Evolutionary conservation across 2,329 filamentous ascomycete genomes (phyloP).

Genomic region (Cylindrodendrum hubeiense): DNA sequence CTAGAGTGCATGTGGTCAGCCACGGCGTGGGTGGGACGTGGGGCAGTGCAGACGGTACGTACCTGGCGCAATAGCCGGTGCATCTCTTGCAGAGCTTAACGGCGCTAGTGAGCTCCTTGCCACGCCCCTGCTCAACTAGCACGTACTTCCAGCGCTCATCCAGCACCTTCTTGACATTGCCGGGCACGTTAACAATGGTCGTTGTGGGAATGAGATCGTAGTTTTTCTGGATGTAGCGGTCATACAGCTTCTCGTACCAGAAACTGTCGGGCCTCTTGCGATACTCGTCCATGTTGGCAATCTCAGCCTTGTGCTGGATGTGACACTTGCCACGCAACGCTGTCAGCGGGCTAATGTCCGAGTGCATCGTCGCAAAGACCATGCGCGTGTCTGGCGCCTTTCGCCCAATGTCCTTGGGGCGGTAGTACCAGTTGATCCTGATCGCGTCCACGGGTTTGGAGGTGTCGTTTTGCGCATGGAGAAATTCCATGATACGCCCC

Average conservation of each 20-base stretch:
- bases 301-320: conserved; percentile 90
- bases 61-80: conserved; percentile 90
- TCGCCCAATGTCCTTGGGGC: conserved; percentile 94
- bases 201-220: conserved; percentile 96
- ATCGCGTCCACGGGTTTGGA: conserved; percentile 84
- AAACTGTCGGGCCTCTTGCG: conserved; percentile 89
- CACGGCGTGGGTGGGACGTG: conserved; percentile 34
- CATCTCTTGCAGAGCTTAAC: conserved; percentile 98
- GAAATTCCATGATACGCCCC: conserved; percentile 97
- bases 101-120: conserved; percentile 95
- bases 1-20: conserved; percentile 59
- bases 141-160: conserved; percentile 98
- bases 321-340: conserved; percentile 94
- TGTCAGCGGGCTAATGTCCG: conserved; percentile 92
- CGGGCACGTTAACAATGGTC: conserved; percentile 95
- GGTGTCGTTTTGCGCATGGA: conserved; percentile 82
- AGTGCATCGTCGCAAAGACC: conserved; percentile 98
- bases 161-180: conserved; percentile 93
- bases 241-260: conserved; percentile 98
- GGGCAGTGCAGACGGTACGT: conserved; percentile 52
- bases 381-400: conserved; percentile 91
- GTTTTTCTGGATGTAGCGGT: conserved; percentile 97
- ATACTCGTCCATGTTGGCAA: conserved; percentile 84
- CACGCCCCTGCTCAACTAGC: conserved; percentile 90
- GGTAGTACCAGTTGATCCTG: conserved; percentile 98